phyloP scores from a whole-genome alignment of 331 rosid species.

The Quercus phellos region DNA sequence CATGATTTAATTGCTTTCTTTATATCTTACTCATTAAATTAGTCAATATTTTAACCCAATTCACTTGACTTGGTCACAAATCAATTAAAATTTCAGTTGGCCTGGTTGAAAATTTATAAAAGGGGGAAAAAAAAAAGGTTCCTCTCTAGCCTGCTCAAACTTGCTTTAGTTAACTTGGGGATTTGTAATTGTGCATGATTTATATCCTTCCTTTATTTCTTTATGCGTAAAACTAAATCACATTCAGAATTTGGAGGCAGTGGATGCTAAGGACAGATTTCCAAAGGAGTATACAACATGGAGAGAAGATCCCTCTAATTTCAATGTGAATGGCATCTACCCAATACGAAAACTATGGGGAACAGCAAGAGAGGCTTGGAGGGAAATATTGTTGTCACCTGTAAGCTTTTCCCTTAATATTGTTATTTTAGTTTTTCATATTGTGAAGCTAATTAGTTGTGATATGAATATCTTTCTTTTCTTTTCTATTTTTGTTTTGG shows the following conservation, averaged over 20 bases:
- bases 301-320: constrained; percentile 83
- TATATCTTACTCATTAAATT: not conserved
- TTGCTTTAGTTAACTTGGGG: not conserved
- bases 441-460: not conserved
- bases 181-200: not conserved
- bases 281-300: constrained; percentile 53
- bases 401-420: constrained; percentile 35
- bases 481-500: too few species aligned
- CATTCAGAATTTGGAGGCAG: constrained; percentile 80
- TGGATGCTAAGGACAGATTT: constrained; percentile 70
- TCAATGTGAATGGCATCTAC: constrained; percentile 48
- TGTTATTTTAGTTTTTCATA: not conserved
- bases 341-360: constrained; percentile 61
- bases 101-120: not conserved
- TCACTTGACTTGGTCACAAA: not conserved
- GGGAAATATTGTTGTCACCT: constrained; percentile 59
- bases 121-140: not conserved
- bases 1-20: constrained; percentile 1
- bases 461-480: constrained; percentile 3
- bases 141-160: not conserved
- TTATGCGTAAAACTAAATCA: constrained; percentile 34
- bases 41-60: not conserved
- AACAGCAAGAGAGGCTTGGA: constrained; percentile 69
- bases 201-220: constrained; percentile 10
- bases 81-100: not conserved